Percentiles rank a stretch among this genome's conserved stretches.
Conservation (phyloP, 768 basidiomycete species). For the Lactarius trivialis region DNA sequence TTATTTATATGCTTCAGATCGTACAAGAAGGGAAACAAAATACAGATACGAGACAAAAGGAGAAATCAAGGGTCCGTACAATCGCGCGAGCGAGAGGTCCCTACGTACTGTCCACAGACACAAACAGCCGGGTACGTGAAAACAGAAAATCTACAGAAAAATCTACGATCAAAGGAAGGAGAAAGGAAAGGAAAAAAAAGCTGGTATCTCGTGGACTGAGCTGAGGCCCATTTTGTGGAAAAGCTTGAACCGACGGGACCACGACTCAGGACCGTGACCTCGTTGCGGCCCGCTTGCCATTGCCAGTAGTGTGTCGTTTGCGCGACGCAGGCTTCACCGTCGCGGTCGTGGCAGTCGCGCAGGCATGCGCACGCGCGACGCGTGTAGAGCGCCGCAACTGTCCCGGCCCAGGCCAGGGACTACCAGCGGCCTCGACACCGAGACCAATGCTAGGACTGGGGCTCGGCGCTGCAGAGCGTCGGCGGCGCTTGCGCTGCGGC, state of each 20-base stretch:
- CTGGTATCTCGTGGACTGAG: not conserved
- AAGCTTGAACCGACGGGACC: not conserved
- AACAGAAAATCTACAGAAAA: not conserved
- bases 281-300: not conserved
- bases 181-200: not conserved
- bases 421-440: not conserved
- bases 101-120: not conserved
- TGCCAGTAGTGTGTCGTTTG: not conserved
- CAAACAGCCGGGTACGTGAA: not conserved
- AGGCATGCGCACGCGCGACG: not conserved
- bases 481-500: slow-evolving; percentile 8
- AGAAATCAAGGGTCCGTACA: not conserved
- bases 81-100: slow-evolving; percentile 1
- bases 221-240: not conserved
- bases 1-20: not conserved
- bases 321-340: not conserved
- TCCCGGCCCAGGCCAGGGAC: not conserved
- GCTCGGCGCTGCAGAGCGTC: not conserved
- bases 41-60: not conserved
- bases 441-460: not conserved
- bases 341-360: not conserved
- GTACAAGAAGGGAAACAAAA: not conserved
- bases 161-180: not conserved
- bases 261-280: not conserved
- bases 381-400: slow-evolving; percentile 10